These are phyloP conservation scores for Rhizopogon rudus DNA, from an alignment of 768 basidiomycete genomes.

Conservation along the genomic window DNA sequence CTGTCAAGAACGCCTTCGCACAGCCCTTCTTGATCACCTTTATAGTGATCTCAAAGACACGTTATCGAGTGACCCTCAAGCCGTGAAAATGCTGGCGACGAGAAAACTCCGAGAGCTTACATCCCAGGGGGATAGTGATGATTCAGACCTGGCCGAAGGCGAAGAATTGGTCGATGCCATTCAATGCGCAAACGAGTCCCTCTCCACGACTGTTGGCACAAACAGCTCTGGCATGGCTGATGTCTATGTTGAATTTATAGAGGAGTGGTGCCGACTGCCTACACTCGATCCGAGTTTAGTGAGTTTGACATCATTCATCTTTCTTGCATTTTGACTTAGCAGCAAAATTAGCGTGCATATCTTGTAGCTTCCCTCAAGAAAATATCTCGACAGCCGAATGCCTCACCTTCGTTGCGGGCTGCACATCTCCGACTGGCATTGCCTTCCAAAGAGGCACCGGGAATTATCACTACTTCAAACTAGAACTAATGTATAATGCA, in stretches of 20 bases:
- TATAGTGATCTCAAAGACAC: constrained; percentile 34
- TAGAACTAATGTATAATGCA: too few species aligned
- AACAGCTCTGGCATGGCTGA: constrained; percentile 20
- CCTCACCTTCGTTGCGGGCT: constrained; percentile 27
- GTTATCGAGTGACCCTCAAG: constrained; percentile 33
- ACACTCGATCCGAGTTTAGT: constrained; percentile 28
- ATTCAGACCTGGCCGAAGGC: constrained; percentile 6
- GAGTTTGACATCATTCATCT: constrained; percentile 12
- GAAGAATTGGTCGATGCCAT: constrained; percentile 24
- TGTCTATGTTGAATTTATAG: constrained; percentile 41
- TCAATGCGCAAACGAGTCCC: constrained; percentile 26
- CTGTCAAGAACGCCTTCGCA: constrained; percentile 33
- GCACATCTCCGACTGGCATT: constrained; percentile 28
- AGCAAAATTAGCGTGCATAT: constrained; percentile 45
- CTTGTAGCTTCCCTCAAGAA: constrained; percentile 41
- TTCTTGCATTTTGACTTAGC: constrained; percentile 5
- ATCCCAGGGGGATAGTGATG: constrained; percentile 19
- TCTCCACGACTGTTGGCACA: constrained; percentile 20
- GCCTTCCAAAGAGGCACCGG: constrained; percentile 10
- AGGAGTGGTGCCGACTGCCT: constrained; percentile 39
- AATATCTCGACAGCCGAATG: constrained; percentile 20
- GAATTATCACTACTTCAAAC: too few species aligned
- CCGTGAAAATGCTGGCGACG: constrained; percentile 36
- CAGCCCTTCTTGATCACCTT: constrained; percentile 37
- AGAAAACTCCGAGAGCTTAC: constrained; percentile 23